These are phyloP conservation scores for Periconia sp. DNA, from an alignment of 2,329 filamentous ascomycete species.

Conservation along the genomic window DNA sequence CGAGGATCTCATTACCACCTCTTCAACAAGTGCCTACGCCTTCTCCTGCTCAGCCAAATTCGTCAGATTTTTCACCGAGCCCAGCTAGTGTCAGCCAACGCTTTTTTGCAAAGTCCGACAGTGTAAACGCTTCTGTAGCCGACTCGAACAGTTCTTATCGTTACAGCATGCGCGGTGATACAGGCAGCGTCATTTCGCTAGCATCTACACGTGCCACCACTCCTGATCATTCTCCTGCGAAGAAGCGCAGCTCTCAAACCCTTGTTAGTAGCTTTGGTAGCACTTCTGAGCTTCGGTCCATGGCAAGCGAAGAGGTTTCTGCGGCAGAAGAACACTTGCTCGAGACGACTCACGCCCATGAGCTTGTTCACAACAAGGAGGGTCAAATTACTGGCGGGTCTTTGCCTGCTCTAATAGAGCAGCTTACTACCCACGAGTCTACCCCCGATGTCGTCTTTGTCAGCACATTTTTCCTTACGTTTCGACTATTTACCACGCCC, in stretches of 20 bases:
- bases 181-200: slow-evolving; percentile 76
- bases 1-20: slow-evolving; percentile 50
- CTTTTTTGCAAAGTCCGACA: slow-evolving; percentile 52
- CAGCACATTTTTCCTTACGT: slow-evolving; percentile 93
- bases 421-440: slow-evolving; percentile 87
- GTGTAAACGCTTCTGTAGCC: slow-evolving; percentile 72
- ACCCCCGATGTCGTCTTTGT: slow-evolving; percentile 92
- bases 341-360: slow-evolving; percentile 89
- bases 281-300: slow-evolving; percentile 62
- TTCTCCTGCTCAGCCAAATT: slow-evolving; percentile 26
- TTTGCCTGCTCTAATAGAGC: slow-evolving; percentile 87
- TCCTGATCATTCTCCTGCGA: slow-evolving; percentile 64
- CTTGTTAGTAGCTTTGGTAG: slow-evolving; percentile 64
- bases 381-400: slow-evolving; percentile 93
- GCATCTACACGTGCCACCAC: slow-evolving; percentile 87
- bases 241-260: slow-evolving; percentile 62
- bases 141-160: slow-evolving; percentile 78
- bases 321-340: slow-evolving; percentile 82
- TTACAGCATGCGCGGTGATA: slow-evolving; percentile 73
- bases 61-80: slow-evolving; percentile 34
- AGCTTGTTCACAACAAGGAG: slow-evolving; percentile 91
- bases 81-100: slow-evolving; percentile 36
- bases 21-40: slow-evolving; percentile 32
- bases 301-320: slow-evolving; percentile 71
- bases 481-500: slow-evolving; percentile 87